Base-by-base conservation (phyloP, 306 rosid species). In the Lotus japonicus region DNA sequence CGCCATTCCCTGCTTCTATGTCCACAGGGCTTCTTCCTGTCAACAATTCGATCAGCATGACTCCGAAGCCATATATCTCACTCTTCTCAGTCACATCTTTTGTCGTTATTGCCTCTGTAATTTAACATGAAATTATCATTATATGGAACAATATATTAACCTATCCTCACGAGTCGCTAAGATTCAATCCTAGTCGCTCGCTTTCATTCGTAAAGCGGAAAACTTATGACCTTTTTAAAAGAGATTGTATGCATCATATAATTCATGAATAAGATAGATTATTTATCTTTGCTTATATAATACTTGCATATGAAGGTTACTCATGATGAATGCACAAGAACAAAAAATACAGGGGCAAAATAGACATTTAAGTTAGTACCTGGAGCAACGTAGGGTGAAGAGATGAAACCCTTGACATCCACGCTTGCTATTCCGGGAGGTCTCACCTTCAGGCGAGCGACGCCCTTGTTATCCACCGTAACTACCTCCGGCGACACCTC, bases 11-110 rank as follows among this genome's bases (percentile, higher is more conserved):
- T 43, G 69, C 58, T 69, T 90, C 90, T 18, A 43, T n/a, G 69
- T 86, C 96, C 64, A 54, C 50, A 1, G 86, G 75, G n/a, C 80
- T 74, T 77, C 88, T 94, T 10, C 99, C 99, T 50, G 96, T 90
- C 54, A 94, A 72, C 15, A 94, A 35, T 44, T 88, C 90, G 26
- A 94, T 88, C 68, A 94, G 53, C 64, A 85, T 43, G 3, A 88
- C 68, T 15, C 99, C 99, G 0, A 88, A 85, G 7, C 88, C 86
- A 59, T 90, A 90, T 9, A 90, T 67, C 36, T 88, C 95, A 64
- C 87, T 81, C 80, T 80, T 85, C 76, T 90, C 96, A 0, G 87
- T 83, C 43, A 73, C 58, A 2, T 64, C 89, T 70, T 80, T 63
- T 49, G 59, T 17, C 18, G 65, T 72, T 50, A 48, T 84, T 8